Conservation (phyloP, 306 rosid genomes). For the Inga laurina region DNA sequence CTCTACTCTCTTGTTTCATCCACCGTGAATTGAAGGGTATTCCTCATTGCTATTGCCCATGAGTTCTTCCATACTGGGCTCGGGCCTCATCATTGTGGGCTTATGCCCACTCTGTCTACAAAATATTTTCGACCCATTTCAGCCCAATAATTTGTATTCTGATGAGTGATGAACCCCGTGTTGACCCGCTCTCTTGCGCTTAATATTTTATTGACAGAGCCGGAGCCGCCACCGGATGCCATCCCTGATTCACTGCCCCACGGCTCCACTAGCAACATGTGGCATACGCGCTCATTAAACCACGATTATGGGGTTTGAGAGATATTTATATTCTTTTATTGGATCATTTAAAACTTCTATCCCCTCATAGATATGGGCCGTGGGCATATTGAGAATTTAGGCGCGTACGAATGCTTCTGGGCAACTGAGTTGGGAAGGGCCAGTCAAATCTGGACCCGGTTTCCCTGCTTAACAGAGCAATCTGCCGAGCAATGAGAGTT, state of each 20-base stretch:
- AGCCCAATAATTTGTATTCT: not conserved
- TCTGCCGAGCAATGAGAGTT: too few relatives aligned
- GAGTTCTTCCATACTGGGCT: not conserved
- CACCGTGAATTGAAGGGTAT: not conserved
- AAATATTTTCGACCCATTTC: not conserved
- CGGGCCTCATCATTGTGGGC: not conserved
- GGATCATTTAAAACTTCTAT: not conserved
- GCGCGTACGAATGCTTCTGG: slow-evolving; percentile 1
- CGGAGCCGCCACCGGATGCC: not conserved
- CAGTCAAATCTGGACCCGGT: not conserved
- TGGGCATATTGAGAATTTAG: not conserved
- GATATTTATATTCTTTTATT: not conserved
- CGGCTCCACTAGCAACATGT: too few relatives aligned
- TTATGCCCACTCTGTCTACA: too few relatives aligned
- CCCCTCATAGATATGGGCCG: too few relatives aligned
- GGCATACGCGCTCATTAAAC: too few relatives aligned
- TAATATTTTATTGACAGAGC: too few relatives aligned
- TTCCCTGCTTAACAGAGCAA: too few relatives aligned
- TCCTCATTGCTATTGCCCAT: not conserved
- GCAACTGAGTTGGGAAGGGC: not conserved
- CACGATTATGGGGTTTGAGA: not conserved
- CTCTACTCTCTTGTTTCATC: too few relatives aligned
- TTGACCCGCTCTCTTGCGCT: not conserved
- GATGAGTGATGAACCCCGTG: not conserved
- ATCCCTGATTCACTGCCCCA: not conserved